Base-by-base conservation (phyloP, 2,329 filamentous ascomycete species). In the Mariannaea sp. region DNA sequence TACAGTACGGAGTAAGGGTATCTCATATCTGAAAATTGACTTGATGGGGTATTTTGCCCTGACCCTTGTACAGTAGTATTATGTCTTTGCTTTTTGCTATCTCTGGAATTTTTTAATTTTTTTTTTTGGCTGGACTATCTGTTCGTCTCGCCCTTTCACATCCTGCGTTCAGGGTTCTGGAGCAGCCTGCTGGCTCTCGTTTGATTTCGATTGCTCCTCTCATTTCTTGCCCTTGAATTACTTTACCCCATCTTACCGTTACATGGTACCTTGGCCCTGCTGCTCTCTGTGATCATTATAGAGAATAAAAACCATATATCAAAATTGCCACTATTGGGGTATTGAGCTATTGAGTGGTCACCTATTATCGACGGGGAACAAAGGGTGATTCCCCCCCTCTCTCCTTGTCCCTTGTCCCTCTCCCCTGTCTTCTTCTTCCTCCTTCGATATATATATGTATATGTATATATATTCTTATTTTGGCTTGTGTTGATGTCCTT, bases 61-160 rank as follows among this genome's bases (percentile, higher is more conserved):
- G 47, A 46, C 41, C 46, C 40, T 40, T 46, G 33, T 19, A 26
- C 16, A 26, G 16, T 33, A 27, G 32, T 47, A 36, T 49, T 39
- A 38, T n/a, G n/a, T n/a, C n/a, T n/a, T 19, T 48, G 49, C 26
- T 44, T 13, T 35, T 30, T 50, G 46, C 45, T 38, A 24, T 32
- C 45, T 32, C 38, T 39, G 39, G 26, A n/a, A n/a, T n/a, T n/a
- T n/a, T n/a, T n/a, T n/a, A n/a, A n/a, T n/a, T n/a, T n/a, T n/a
- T n/a, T n/a, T n/a, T n/a, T n/a, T n/a, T n/a, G n/a, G n/a, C n/a
- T n/a, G n/a, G n/a, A n/a, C n/a, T n/a, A n/a, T n/a, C n/a, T n/a
- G n/a, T n/a, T n/a, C n/a, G n/a, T n/a, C n/a, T n/a, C n/a, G n/a
- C n/a, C n/a, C n/a, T n/a, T n/a, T n/a, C n/a, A n/a, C n/a, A n/a